Evolutionary conservation across 768 basidiomycete genomes (phyloP), one percentile per base, ranked within the genome.

Genomic region (Sutorius australiensis): DNA sequence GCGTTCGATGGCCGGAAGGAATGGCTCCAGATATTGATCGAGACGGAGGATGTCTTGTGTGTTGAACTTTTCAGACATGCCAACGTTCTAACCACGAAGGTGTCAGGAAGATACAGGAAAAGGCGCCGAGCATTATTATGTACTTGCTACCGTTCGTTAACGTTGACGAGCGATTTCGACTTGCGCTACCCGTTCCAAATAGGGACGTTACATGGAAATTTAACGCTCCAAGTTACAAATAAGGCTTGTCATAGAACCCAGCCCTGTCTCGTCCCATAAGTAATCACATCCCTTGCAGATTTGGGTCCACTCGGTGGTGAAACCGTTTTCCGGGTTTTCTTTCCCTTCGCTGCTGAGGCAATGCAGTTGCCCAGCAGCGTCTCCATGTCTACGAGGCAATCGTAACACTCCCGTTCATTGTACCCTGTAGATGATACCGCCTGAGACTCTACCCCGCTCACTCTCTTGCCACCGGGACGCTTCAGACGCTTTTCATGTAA

Each of bases 1-100:
- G 60, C 80, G 78, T 53, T 81, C 73, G 67, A 93, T 89, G 40
- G 80, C 77, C 28, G 83, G 78, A 48, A 87, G 74, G 62, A 87
- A 80, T n/a, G 81, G 82, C 61, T 82, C 79, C n/a, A 93, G 82
- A 69, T 83, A 92, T 16, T 78, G 76, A 68, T 93, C 91, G 59
- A 82, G 73, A 46, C 80, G 71, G 55, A 87, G 74, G 39, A 91
- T 75, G 40, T 74, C 69, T 65, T 84, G 73, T 6, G 79, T 72
- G 56, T 84, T 77, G 55, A 89, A 49, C 28, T 76, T 73, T 32
- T 78, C 64, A 74, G 81, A 80, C 69, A 67, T 71, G 51, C 49
- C 44, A 33, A 43, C 30, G 10, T 24, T 53, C 43, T 48, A 32
- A 33, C 40, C 31, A 33, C 14, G 33, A 14, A 49, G 16, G 33